Evolutionary conservation across 441 rosid genomes (phyloP).

Genomic region (Arabidopsis hybrid): DNA sequence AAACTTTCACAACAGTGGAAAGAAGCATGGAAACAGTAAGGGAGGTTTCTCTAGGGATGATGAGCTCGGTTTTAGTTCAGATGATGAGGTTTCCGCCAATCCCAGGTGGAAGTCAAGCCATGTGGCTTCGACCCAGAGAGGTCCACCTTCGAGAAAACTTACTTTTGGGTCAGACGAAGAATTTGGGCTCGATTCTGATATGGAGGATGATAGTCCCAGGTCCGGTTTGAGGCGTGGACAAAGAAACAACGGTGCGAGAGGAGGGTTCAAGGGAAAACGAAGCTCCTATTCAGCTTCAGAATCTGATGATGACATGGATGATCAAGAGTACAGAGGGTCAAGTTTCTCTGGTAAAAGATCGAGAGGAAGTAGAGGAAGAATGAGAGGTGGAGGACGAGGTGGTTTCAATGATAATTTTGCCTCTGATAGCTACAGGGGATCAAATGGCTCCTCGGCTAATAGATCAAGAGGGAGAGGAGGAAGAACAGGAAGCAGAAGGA

Average conservation of each 20-base stretch:
- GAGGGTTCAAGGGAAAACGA: constrained; percentile 46
- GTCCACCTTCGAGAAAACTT: constrained; percentile 51
- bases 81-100: constrained; percentile 61
- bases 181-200: constrained; percentile 59
- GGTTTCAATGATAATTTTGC: constrained; percentile 37
- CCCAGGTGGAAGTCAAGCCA: constrained; percentile 82
- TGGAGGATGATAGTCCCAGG: constrained; percentile 51
- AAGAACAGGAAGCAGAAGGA: constrained; percentile 35
- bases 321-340: constrained; percentile 25
- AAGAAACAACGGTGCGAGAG: constrained; percentile 42
- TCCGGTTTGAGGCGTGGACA: constrained; percentile 45
- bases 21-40: constrained; percentile 43
- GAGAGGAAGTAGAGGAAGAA: constrained; percentile 46
- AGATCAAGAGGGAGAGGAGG: constrained; percentile 47
- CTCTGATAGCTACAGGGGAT: constrained; percentile 34
- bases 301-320: constrained; percentile 50
- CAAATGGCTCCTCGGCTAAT: constrained; percentile 38
- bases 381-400: constrained; percentile 46
- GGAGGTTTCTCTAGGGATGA: constrained; percentile 57
- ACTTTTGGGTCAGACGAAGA: constrained; percentile 83
- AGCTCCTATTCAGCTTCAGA: constrained; percentile 57
- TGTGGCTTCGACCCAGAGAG: constrained; percentile 55
- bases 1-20: constrained; percentile 38
- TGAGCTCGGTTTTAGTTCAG: constrained; percentile 58
- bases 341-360: constrained; percentile 43